Percentiles rank a stretch among this genome's conserved stretches.
phyloP scores from a whole-genome alignment of 441 rosid species.

The Populus trichocarpa region DNA sequence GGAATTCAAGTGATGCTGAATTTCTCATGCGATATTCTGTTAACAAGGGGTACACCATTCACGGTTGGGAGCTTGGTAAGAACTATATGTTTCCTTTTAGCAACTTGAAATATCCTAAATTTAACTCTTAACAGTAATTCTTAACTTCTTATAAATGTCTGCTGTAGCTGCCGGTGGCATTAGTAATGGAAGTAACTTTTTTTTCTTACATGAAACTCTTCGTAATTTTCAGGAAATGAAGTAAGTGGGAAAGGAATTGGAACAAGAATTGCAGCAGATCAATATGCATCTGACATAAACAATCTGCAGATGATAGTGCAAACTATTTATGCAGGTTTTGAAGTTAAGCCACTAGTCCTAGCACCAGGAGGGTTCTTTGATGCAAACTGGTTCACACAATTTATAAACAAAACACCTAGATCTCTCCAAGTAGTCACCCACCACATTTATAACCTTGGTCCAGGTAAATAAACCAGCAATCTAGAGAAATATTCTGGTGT shows the following conservation, averaged over 20 bases:
- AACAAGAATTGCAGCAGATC: constrained; percentile 51
- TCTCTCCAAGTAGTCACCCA: constrained; percentile 59
- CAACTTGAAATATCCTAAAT: not conserved
- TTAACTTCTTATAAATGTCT: not conserved
- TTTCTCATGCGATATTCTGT: constrained; percentile 23
- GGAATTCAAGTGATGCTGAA: constrained; percentile 32
- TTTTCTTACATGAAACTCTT: too few species aligned
- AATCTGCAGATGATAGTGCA: constrained; percentile 43
- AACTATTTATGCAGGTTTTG: constrained; percentile 39
- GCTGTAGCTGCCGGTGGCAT: not conserved
- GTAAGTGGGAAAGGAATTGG: constrained; percentile 74
- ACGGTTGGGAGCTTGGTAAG: constrained; percentile 33
- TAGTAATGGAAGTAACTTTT: not conserved
- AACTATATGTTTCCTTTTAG: not conserved
- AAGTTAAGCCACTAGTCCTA: constrained; percentile 55
- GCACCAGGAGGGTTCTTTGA: constrained; percentile 87
- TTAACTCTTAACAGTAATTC: not conserved
- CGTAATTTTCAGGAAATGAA: constrained; percentile 56
- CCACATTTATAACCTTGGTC: constrained; percentile 85
- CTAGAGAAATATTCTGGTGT: not conserved
- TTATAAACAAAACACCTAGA: constrained; percentile 18
- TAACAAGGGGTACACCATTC: constrained; percentile 21
- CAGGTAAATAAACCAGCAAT: constrained; percentile 38
- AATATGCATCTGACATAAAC: constrained; percentile 59
- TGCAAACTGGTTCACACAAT: constrained; percentile 54